Evolutionary conservation across 2,329 filamentous ascomycete species (phyloP), one percentile per base, ranked within the genome.

Genomic region (Penicillium sp.): DNA sequence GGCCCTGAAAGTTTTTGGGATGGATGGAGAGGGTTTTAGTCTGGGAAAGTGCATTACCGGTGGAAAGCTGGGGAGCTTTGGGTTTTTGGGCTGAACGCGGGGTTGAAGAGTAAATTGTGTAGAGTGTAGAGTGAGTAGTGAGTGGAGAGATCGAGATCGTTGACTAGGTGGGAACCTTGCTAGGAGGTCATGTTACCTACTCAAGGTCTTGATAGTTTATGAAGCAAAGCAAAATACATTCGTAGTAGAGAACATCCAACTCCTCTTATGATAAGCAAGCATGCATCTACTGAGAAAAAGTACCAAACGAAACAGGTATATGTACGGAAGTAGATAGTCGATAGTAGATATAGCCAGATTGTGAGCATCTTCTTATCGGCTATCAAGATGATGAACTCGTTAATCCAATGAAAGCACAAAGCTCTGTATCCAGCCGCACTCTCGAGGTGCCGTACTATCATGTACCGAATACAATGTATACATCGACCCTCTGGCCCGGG

Each of bases 1-100:
- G 61, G 61, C 56, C 61, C 59, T 64, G 62, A 66, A 66, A 62
- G 62, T 61, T 65, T 54, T 28, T 6, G 13, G 35, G 22, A 26
- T 38, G 22, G 35, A 28, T 40, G 19, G 51, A 26, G 28, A 10
- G 19, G 35, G n/a, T 22, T 44, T 28, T 37, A 19, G 17, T 0
- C 2, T 35, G 50, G 50, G 17, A 24, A 37, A 40, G 50, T 40
- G 50, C 22, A 19, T 47, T 5, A 15, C 44, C 9, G 17, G 30
- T 30, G 26, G 47, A 33, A 19, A 17, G 12, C 30, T 28, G 7
- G 17, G 24, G 26, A 22, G 24, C 9, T 28, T 47, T 35, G 17
- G 9, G 9, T 22, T 50, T 33, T 19, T 2, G 28, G 17, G 47
- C 28, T 33, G 47, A 50, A 50, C 47, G 33, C 30, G 50, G 51